Conservation (phyloP, 495 filamentous ascomycete genomes). For the Melanomma pulvis-pyrius region DNA sequence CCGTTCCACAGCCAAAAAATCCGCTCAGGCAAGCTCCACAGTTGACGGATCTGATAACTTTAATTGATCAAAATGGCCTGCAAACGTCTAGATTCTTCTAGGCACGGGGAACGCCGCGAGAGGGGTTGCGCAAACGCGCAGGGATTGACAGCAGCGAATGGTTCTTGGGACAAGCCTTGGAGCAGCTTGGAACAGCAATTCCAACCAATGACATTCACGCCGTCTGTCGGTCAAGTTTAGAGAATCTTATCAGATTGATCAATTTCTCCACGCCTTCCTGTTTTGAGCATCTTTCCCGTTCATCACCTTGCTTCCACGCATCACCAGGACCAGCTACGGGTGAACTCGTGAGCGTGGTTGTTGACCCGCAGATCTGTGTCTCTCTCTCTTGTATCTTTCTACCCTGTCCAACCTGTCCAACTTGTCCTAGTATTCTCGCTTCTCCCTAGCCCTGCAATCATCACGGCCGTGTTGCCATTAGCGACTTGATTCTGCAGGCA, state of each 20-base stretch:
- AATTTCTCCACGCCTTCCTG: background rate
- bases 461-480: background rate
- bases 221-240: background rate
- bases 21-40: constrained; percentile 1
- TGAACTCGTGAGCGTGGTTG: background rate
- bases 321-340: no score
- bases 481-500: background rate
- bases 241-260: constrained; percentile 23
- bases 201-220: no score
- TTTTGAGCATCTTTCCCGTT: background rate
- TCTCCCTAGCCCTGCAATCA: background rate
- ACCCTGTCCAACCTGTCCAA: background rate
- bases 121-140: background rate
- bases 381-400: background rate
- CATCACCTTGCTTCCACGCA: background rate
- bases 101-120: background rate
- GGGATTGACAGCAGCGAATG: no score
- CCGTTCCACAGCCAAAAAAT: background rate
- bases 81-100: no score
- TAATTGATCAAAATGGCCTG: no score
- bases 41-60: constrained; percentile 16
- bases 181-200: no score
- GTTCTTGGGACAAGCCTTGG: no score
- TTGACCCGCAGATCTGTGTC: background rate
- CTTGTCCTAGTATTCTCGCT: background rate